Conservation (phyloP, 2,329 filamentous ascomycete genomes). For the Biscogniauxia mediterranea region DNA sequence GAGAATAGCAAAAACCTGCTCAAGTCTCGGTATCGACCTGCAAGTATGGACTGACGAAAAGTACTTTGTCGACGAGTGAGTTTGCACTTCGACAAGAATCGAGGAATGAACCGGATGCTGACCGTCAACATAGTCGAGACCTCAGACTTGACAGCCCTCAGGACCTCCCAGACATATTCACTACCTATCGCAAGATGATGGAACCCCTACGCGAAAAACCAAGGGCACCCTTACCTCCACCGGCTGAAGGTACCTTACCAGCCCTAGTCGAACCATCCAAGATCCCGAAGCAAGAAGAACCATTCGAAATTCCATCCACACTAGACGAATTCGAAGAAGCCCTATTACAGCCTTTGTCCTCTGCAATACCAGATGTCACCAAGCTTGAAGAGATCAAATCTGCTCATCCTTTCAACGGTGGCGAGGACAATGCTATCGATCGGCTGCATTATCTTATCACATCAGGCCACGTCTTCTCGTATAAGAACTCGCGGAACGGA, state of each 20-base stretch:
- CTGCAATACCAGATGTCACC: conserved; percentile 51
- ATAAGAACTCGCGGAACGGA: conserved; percentile 71
- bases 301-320: conserved; percentile 61
- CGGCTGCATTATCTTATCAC: conserved; percentile 61
- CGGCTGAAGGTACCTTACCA: conserved; percentile 52
- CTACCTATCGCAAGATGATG: conserved; percentile 68
- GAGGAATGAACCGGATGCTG: conserved; percentile 2
- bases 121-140: conserved; percentile 55
- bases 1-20: conserved; percentile 51
- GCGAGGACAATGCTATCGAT: conserved; percentile 58
- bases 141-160: conserved; percentile 54
- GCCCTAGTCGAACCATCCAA: conserved; percentile 47
- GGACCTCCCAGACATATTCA: conserved; percentile 73
- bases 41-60: conserved; percentile 72
- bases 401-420: conserved; percentile 67
- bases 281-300: conserved; percentile 57
- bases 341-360: conserved; percentile 57
- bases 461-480: conserved; percentile 59
- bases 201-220: conserved; percentile 69
- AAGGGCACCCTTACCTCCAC: conserved; percentile 53
- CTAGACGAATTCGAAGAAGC: conserved; percentile 52
- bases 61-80: conserved; percentile 77
- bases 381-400: conserved; percentile 48
- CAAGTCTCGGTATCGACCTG: conserved; percentile 55
- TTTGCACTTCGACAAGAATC: conserved; percentile 17